Evolutionary conservation across 192 early-diverging fungal genomes (phyloP), one percentile per base, ranked within the genome.

Genomic region (Coemansia sp.): DNA sequence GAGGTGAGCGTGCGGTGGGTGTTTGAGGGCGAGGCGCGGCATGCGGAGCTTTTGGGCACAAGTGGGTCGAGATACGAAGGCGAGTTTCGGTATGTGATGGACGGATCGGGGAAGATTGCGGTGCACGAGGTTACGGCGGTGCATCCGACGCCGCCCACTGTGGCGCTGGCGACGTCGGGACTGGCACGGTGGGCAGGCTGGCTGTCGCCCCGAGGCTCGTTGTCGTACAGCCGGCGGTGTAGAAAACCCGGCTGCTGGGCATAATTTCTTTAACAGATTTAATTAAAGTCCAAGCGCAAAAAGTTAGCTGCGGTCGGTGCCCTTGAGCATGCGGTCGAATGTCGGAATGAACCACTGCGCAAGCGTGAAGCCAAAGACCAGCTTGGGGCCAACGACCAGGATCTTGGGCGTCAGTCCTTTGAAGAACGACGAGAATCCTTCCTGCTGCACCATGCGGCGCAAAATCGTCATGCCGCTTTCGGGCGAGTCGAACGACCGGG

Each of bases 351-450:
- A 85, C 75, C 91, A 91, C 82, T 97, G 96, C 20, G 94, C 96
- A 62, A 99, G 82, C 21, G 96, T 97, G 85, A 97, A 99, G 56
- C 88, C 90, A 84, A 97, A 99, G 52, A 99, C 88, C 47, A 99
- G 86, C 88, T 99, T 99, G 68, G 97, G 97, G 15, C 97, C 97
- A 50, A 90, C 88, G 20, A 93, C 89, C 51, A 91, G 80, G 69
- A 93, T 87, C 84, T 93, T 93, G 59, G 91, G 91, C 20, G 88
- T 88, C 66, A 93, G 75, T 7, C 91, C 96, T 88, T 99, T 99
- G 88, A 99, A 96, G 88, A 99, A 96, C 19, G 94, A 85, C 2
- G 84, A 80, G 20, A 94, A 75, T 31, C 97, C 97, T 82, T 99
- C 97, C 66, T 97, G 83, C 64, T 86, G 90, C 55, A 95, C 76